A percentile compares a stretch with the other conserved stretches of the same genome.
phyloP scores from a whole-genome alignment of 805 yeast species.

The Lachancea kluyveri region DNA sequence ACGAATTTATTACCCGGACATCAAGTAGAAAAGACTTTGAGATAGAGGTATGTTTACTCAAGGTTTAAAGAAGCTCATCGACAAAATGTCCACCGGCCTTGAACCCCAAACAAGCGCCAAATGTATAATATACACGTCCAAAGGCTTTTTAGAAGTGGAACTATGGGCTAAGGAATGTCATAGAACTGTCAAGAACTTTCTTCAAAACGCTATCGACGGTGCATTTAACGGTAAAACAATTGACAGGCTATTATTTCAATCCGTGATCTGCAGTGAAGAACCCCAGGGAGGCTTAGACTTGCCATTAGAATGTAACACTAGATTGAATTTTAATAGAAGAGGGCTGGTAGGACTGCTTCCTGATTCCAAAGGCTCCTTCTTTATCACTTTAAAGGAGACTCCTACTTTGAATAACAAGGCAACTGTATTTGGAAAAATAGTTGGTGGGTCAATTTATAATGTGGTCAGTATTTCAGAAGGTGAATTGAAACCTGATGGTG shows the following conservation, averaged over 20 bases:
- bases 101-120: slow-evolving; percentile 58
- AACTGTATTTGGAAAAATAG: slow-evolving; percentile 52
- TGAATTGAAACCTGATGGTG: slow-evolving; percentile 37
- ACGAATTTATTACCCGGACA: no score
- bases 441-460: slow-evolving; percentile 49
- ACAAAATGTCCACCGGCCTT: slow-evolving; percentile 10
- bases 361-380: slow-evolving; percentile 32
- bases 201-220: slow-evolving; percentile 42
- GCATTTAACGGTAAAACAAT: slow-evolving; percentile 38
- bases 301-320: slow-evolving; percentile 41
- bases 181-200: slow-evolving; percentile 37
- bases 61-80: slow-evolving; percentile 1
- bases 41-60: no score
- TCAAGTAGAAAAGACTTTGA: no score
- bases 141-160: slow-evolving; percentile 54
- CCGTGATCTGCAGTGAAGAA: slow-evolving; percentile 36
- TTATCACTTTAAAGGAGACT: slow-evolving; percentile 35
- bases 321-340: slow-evolving; percentile 44
- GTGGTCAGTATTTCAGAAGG: slow-evolving; percentile 44
- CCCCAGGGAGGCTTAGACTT: slow-evolving; percentile 22
- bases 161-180: slow-evolving; percentile 70
- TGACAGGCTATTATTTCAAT: slow-evolving; percentile 21
- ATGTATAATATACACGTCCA: slow-evolving; percentile 48
- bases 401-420: slow-evolving; percentile 2
- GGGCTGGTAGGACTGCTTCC: slow-evolving; percentile 51